Conservation (phyloP, 176 grass and related monocot genomes). For the Paspalum notatum region DNA sequence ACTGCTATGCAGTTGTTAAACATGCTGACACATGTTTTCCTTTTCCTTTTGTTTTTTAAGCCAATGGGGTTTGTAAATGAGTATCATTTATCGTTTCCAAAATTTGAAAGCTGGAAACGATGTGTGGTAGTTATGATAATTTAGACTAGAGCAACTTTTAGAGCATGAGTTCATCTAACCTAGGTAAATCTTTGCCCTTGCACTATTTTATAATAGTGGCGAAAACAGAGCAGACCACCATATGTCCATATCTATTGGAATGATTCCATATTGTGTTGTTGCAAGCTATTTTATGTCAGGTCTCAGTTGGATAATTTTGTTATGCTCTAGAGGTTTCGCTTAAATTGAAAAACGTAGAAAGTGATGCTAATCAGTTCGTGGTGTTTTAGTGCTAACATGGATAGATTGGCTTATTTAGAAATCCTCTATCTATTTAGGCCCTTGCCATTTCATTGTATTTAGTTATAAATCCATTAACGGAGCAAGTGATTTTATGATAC, state of each 20-base stretch:
- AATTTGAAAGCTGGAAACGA: conserved; percentile 5
- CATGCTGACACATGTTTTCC: too few relatives aligned
- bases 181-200: background rate
- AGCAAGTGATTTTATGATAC: background rate
- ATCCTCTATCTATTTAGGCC: background rate
- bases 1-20: too few relatives aligned
- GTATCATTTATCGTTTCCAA: too few relatives aligned
- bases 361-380: background rate
- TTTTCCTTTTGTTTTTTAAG: too few relatives aligned
- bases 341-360: background rate
- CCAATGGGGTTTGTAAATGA: too few relatives aligned
- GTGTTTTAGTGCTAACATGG: background rate
- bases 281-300: conserved; percentile 9
- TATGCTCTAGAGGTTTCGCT: background rate
- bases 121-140: background rate
- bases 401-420: background rate
- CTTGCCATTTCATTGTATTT: background rate
- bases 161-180: conserved; percentile 9
- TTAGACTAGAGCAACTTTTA: background rate
- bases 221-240: background rate
- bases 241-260: background rate
- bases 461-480: background rate
- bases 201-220: conserved; percentile 6
- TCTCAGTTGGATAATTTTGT: background rate
- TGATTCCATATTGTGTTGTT: too few relatives aligned